Evolutionary conservation across 108 stramenopile species (phyloP), one percentile per base, ranked within the genome.

Genomic region (Nannochloropsis oceanica): DNA sequence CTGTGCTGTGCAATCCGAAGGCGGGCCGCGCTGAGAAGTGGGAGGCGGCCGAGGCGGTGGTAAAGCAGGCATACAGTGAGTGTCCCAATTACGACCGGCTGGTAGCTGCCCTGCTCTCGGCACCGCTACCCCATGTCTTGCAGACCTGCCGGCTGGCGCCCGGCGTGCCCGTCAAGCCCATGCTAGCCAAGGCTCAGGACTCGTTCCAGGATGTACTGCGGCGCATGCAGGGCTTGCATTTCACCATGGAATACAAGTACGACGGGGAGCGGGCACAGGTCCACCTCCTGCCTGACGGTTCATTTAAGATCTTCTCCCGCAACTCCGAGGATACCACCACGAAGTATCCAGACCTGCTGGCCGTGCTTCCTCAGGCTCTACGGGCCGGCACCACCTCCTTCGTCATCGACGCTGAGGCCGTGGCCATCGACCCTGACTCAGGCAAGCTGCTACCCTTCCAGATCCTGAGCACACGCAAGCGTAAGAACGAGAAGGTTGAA

Each of bases 211-310:
- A 99, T 86, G 99, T 99, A 8, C 90, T 99, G 83, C 94, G 95
- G 86, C 92, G 99, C 11, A 89, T 99, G 80, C 87, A 93, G 81
- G 96, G 96, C 12, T 91, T 89, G 85, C 85, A 89, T 25, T 97
- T 99, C 90, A 99, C 99, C 12, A 97, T 95, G 89, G 99, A 99
- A 88, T 98, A 93, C 94, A 99, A 99, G 92, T 99, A 99, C 91
- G 98, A 99, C 87, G 99, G 98, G 44, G 98, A 99, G 90, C 93
- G 99, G 27, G 96, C 97, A 0, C 97, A 98, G 91, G 92, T 99
- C 50, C 99, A 99, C 93, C 93, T 96, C 87, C 85, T 87, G 26
- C 81, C 87, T 27, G 93, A 96, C 81, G 98, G 97, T 18, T 87
- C 82, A 27, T 92, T 95, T 84, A 87, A 87, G 81, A 91, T 98